Evolutionary conservation across 495 filamentous ascomycete species (phyloP).

Genomic region (Diplogelasinospora grovesii): DNA sequence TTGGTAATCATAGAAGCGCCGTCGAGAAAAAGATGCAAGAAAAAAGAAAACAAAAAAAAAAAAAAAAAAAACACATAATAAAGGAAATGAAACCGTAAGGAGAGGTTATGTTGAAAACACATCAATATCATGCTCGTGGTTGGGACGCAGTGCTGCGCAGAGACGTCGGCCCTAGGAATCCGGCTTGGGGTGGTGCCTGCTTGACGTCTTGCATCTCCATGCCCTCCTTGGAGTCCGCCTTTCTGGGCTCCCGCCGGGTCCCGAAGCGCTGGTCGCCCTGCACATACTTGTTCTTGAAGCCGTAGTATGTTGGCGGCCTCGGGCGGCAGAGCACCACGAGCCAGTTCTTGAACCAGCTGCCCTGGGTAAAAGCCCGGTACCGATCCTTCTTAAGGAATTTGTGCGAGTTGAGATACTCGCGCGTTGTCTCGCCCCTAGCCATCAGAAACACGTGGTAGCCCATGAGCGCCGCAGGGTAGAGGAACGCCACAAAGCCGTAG

Average conservation of each 20-base stretch:
- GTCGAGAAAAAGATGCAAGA: no score
- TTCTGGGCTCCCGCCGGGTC: not conserved
- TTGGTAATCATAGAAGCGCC: no score
- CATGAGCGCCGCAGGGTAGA: slow-evolving; percentile 79
- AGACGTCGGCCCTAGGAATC: slow-evolving; percentile 30
- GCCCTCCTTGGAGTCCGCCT: slow-evolving; percentile 22
- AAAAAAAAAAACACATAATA: not conserved
- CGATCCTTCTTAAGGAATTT: slow-evolving; percentile 89
- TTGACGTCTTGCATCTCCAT: slow-evolving; percentile 42
- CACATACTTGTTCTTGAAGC: slow-evolving; percentile 71
- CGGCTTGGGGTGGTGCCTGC: slow-evolving; percentile 4
- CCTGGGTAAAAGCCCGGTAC: slow-evolving; percentile 84
- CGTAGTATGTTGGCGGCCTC: slow-evolving; percentile 80
- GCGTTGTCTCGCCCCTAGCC: slow-evolving; percentile 84
- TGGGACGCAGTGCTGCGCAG: slow-evolving; percentile 8
- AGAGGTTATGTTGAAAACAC: not conserved
- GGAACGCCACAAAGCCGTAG: slow-evolving; percentile 63
- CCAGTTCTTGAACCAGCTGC: slow-evolving; percentile 71
- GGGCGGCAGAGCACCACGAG: slow-evolving; percentile 73
- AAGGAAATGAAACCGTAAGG: not conserved
- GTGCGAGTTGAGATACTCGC: slow-evolving; percentile 91
- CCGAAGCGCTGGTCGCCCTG: slow-evolving; percentile 82
- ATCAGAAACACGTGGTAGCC: slow-evolving; percentile 88
- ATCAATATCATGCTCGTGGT: not conserved
- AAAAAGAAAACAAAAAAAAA: not conserved